Percentiles rank a stretch among this genome's conserved stretches.
Conservation (phyloP, 139 green algal species). For the Micractinium sp. region DNA sequence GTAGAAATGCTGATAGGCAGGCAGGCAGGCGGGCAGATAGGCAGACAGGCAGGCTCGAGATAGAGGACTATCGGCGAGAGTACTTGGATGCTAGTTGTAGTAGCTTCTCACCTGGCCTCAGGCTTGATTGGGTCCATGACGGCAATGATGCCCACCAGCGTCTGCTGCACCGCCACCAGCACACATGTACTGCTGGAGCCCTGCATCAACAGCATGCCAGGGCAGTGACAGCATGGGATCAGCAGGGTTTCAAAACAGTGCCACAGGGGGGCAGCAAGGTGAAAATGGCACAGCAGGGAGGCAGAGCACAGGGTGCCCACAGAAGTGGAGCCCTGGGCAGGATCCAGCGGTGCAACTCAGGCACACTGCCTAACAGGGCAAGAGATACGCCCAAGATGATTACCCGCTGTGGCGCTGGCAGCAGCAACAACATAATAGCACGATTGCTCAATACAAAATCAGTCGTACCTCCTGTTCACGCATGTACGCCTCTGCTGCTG, state of each 20-base stretch:
- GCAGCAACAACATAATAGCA: neutral
- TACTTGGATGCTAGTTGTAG: neutral
- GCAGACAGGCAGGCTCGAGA: too few relatives aligned
- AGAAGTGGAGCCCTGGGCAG: neutral
- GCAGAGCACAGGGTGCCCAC: neutral
- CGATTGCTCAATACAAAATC: neutral
- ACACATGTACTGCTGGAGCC: conserved; percentile 71
- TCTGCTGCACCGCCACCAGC: conserved; percentile 64
- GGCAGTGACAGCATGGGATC: neutral
- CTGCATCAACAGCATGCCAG: conserved; percentile 1
- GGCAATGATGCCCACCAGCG: conserved; percentile 66
- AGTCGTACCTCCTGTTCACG: conserved; percentile 47
- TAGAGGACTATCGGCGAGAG: neutral
- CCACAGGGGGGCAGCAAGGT: neutral
- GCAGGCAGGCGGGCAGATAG: neutral
- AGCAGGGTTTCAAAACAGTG: neutral
- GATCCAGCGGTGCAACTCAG: neutral
- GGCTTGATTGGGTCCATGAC: conserved; percentile 91
- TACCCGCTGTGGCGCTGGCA: neutral
- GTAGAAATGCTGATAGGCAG: neutral
- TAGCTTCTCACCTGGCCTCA: conserved; percentile 69
- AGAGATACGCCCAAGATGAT: neutral
- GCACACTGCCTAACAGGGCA: neutral
- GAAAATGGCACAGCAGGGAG: too few relatives aligned
- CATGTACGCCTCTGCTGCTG: conserved; percentile 61